Conservation (phyloP, 2,329 filamentous ascomycete species). For the Phialemonium atrogriseum region DNA sequence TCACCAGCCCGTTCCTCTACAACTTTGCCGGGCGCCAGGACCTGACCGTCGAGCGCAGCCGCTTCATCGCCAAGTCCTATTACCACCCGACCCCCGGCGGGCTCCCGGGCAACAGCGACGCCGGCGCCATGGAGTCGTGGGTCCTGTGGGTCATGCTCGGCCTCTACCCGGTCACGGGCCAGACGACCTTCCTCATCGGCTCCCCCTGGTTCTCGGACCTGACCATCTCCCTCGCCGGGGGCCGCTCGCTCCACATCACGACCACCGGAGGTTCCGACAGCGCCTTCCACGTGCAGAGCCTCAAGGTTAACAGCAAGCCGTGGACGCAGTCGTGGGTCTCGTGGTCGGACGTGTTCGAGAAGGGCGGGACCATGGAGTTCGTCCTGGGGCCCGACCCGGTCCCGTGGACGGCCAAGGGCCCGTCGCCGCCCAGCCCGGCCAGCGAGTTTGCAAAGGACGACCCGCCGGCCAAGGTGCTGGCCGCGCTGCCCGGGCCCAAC, state of each 20-base stretch:
- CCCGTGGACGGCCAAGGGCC: constrained; percentile 52
- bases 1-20: constrained; percentile 61
- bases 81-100: constrained; percentile 48
- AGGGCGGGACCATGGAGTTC: constrained; percentile 56
- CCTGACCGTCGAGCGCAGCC: constrained; percentile 48
- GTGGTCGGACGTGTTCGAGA: constrained; percentile 57
- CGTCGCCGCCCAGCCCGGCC: constrained; percentile 53
- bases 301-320: constrained; percentile 53
- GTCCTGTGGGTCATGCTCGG: constrained; percentile 62
- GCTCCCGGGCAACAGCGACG: constrained; percentile 63
- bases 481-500: no score
- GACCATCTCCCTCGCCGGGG: constrained; percentile 47
- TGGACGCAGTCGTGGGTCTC: constrained; percentile 60
- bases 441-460: constrained; percentile 16
- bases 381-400: constrained; percentile 44
- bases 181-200: constrained; percentile 58
- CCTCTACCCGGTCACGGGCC: constrained; percentile 59
- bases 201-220: constrained; percentile 56
- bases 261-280: constrained; percentile 39
- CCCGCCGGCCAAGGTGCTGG: no score
- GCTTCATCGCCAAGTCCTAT: constrained; percentile 49
- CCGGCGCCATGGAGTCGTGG: constrained; percentile 66
- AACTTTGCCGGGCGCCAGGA: constrained; percentile 58
- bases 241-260: constrained; percentile 46
- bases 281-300: constrained; percentile 54